Evolutionary conservation across 163 green algal species (phyloP), one percentile per base, ranked within the genome.

Genomic region (Prototheca stagnorum): DNA sequence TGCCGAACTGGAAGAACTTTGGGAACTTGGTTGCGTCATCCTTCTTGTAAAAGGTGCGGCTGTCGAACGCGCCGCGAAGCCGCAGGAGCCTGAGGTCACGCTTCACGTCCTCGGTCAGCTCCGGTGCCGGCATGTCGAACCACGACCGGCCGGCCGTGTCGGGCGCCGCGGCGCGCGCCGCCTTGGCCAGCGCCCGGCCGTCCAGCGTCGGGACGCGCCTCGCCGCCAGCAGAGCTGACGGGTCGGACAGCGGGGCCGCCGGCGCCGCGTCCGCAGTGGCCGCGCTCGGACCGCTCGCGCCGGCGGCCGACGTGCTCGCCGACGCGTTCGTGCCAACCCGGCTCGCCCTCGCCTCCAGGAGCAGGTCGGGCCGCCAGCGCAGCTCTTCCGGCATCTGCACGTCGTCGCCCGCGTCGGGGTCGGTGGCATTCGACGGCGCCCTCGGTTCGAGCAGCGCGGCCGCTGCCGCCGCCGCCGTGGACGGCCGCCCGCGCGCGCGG

Each of bases 1-100:
- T 84, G 20, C 80, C 80, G 35, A 87, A 69, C 53, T 80, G 65
- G 48, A 91, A 91, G 52, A 78, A 66, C 49, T 73, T 85, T 0
- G 80, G 80, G 46, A 91, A 74, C 51, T 84, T 82, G 22, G 57
- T 81, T 6, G 53, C 43, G 60, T 82, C 73, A n/a, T 60, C 54
- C 35, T 56, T 68, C 51, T 80, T 80, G 65, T 82, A 82, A 57
- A 74, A 73, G 33, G 54, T 51, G 56, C 79, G 80, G 35, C 70
- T 61, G 55, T 82, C 71, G 39, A 75, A 66, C 0, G 68, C 57
- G 31, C 12, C 59, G 26, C 73, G 44, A 21, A 82, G 49, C 22
- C 58, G 47, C 35, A 82, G 53, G 54, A 80, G 48, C 28, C 64
- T 54, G 35, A 80, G 56, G 54, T 82, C 73, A 15, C 46, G 46